Evolutionary conservation across 2,329 filamentous ascomycete genomes (phyloP).

Genomic region (Epichloe typhina): DNA sequence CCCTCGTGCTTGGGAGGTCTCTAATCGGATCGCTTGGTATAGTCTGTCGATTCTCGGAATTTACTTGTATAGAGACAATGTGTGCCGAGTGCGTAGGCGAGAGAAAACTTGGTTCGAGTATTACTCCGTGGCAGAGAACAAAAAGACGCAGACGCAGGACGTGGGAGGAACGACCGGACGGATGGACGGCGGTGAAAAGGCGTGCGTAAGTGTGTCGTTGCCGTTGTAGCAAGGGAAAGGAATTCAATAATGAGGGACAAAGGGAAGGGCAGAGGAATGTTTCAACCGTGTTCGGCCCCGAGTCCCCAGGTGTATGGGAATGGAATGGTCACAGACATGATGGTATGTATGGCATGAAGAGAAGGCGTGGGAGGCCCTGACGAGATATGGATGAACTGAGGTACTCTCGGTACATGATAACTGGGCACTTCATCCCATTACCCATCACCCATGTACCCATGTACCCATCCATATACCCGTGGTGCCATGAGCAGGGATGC

Average conservation of each 20-base stretch:
- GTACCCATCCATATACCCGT: no score
- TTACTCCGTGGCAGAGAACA: background rate
- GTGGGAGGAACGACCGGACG: background rate
- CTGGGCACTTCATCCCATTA: background rate
- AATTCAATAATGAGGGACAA: conserved; percentile 8
- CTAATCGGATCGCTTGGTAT: background rate
- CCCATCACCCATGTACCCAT: background rate
- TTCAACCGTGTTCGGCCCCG: background rate
- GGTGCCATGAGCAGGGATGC: background rate
- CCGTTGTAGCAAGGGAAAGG: conserved; percentile 7
- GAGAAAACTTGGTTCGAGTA: background rate
- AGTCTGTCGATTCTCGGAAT: background rate
- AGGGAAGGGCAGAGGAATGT: conserved; percentile 5
- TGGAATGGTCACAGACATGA: background rate
- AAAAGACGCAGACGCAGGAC: conserved; percentile 4
- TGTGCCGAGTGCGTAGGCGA: background rate
- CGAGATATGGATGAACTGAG: conserved; percentile 5
- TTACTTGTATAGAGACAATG: background rate
- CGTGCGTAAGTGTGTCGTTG: conserved; percentile 1
- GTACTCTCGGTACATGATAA: no score
- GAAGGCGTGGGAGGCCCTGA: conserved; percentile 3
- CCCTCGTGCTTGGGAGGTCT: background rate
- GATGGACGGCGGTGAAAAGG: background rate
- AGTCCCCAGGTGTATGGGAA: conserved; percentile 1
- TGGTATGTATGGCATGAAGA: background rate